These are phyloP conservation scores for Solanum pinnatisectum DNA, from an alignment of 257 asterid genomes.

Conservation along the genomic window DNA sequence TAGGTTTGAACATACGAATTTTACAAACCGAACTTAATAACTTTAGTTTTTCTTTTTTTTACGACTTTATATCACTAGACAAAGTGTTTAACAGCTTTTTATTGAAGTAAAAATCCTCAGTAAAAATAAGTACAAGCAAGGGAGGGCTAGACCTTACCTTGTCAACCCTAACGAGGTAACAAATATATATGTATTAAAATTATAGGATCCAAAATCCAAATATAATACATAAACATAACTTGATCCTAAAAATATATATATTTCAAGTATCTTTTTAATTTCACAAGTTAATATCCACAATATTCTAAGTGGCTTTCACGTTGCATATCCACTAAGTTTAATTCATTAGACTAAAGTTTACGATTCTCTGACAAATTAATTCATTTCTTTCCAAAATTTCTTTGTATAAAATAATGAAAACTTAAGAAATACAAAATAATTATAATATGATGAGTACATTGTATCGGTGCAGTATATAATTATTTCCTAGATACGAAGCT, in stretches of 20 bases:
- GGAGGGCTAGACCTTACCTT: too few species aligned
- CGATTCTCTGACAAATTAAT: neutral
- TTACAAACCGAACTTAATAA: too few species aligned
- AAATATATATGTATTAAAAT: too few species aligned
- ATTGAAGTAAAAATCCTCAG: too few species aligned
- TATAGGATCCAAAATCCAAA: too few species aligned
- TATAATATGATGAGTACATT: neutral
- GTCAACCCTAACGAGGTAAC: too few species aligned
- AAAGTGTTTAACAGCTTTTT: fast-evolving
- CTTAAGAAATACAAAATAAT: neutral
- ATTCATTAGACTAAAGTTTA: neutral
- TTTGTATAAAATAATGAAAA: neutral
- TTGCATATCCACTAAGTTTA: neutral
- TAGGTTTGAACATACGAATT: neutral
- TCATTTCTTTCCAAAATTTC: neutral
- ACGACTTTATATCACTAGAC: too few species aligned
- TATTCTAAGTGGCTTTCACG: neutral
- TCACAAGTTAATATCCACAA: neutral
- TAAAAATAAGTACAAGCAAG: too few species aligned
- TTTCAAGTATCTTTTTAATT: neutral
- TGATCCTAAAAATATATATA: neutral
- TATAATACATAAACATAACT: neutral
- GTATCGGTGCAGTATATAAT: neutral
- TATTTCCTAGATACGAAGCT: neutral
- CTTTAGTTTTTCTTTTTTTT: too few species aligned